Evolutionary conservation across 2,329 filamentous ascomycete genomes (phyloP).

Genomic region (Monilinia aucupariae): DNA sequence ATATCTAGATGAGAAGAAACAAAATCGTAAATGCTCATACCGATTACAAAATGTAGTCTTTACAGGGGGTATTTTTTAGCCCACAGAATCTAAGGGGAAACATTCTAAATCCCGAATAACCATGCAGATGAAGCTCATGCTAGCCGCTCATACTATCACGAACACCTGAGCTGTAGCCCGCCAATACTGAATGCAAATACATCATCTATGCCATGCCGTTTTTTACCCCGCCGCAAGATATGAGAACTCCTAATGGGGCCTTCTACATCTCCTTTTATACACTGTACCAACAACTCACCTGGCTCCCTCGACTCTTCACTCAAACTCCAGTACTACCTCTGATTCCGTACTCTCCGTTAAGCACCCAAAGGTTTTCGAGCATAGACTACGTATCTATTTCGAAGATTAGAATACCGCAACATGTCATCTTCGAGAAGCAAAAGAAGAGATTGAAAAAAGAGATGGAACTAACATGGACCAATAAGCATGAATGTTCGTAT

Average conservation of each 20-base stretch:
- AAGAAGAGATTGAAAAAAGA: slow-evolving; percentile 28
- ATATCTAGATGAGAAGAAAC: too few relatives aligned
- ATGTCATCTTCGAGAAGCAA: accelerated
- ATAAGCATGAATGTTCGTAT: slow-evolving; percentile 40
- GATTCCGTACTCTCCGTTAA: background rate
- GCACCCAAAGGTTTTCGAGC: background rate
- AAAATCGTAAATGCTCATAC: too few relatives aligned
- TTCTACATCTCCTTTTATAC: background rate
- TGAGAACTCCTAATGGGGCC: background rate
- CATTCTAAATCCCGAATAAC: too few relatives aligned
- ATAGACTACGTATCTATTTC: background rate
- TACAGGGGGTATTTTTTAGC: too few relatives aligned
- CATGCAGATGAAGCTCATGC: too few relatives aligned
- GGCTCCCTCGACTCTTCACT: background rate
- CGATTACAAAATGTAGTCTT: too few relatives aligned
- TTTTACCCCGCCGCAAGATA: too few relatives aligned
- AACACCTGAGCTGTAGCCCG: background rate
- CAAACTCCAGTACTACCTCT: background rate
- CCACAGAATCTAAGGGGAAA: background rate
- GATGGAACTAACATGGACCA: slow-evolving; percentile 50
- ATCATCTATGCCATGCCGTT: background rate
- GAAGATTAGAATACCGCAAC: background rate
- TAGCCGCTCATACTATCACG: too few relatives aligned
- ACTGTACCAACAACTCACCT: background rate
- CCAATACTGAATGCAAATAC: background rate